Evolutionary conservation across 139 green algal species (phyloP).

Genomic region (Monoraphidium neglectum): DNA sequence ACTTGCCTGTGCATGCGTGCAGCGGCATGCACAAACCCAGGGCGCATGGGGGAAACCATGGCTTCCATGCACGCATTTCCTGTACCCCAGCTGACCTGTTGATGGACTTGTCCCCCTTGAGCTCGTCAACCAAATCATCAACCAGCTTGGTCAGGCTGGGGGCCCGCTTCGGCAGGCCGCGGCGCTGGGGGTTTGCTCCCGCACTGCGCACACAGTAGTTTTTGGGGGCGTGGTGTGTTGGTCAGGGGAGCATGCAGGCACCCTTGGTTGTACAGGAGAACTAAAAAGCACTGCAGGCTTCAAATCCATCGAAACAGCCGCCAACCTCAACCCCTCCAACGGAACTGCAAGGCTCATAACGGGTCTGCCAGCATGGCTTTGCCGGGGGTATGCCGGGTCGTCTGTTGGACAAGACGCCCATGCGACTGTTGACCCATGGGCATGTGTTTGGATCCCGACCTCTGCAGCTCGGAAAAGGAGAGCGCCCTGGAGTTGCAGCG

Average conservation of each 20-base stretch:
- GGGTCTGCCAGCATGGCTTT: too few species aligned
- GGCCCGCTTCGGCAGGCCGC: slow-evolving; percentile 60
- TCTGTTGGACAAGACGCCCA: too few species aligned
- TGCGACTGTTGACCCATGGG: background rate
- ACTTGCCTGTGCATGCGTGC: background rate
- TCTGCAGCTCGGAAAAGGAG: slow-evolving; percentile 25
- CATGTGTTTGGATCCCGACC: background rate
- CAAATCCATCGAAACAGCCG: too few species aligned
- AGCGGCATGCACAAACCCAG: background rate
- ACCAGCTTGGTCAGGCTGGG: slow-evolving; percentile 52
- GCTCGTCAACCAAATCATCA: slow-evolving; percentile 46
- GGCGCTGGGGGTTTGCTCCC: slow-evolving; percentile 31
- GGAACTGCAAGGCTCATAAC: too few species aligned
- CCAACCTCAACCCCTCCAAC: too few species aligned
- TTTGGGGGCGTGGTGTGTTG: background rate
- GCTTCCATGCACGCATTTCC: too few species aligned
- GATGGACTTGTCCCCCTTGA: slow-evolving; percentile 63
- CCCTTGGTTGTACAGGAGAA: background rate
- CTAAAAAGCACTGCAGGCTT: too few species aligned
- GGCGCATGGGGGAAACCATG: background rate
- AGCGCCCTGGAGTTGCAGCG: slow-evolving; percentile 14
- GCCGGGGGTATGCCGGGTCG: background rate
- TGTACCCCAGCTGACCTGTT: slow-evolving; percentile 52
- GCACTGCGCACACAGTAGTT: background rate
- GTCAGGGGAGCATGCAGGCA: background rate